A percentile compares a stretch with the other conserved stretches of the same genome.
Conservation (phyloP, 495 filamentous ascomycete genomes). For the Glarea lozoyensis region DNA sequence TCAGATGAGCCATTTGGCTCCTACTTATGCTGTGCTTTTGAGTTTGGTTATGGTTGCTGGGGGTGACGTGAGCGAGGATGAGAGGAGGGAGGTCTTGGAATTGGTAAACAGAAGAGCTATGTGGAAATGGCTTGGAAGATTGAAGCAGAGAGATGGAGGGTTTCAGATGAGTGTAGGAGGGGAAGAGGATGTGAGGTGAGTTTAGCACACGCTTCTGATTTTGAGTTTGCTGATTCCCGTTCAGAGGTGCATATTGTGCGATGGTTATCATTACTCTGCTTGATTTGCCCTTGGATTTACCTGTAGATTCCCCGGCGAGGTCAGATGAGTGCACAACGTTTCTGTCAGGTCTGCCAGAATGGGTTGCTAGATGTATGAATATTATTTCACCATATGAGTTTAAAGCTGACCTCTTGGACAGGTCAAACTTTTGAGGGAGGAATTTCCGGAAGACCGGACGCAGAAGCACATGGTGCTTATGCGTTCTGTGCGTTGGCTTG, state of each 20-base stretch:
- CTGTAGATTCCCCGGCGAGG: slow-evolving; percentile 48
- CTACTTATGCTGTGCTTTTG: slow-evolving; percentile 78
- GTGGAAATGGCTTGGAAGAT: slow-evolving; percentile 77
- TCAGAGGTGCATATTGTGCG: slow-evolving; percentile 82
- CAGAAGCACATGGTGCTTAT: slow-evolving; percentile 93
- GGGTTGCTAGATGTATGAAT: slow-evolving; percentile 68
- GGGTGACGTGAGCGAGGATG: too few relatives aligned
- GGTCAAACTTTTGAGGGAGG: slow-evolving; percentile 94
- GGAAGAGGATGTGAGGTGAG: slow-evolving; percentile 84
- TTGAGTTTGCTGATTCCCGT: not conserved
- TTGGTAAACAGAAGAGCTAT: slow-evolving; percentile 73
- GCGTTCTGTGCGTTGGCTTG: slow-evolving; percentile 90
- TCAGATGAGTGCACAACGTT: slow-evolving; percentile 42
- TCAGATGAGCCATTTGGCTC: slow-evolving; percentile 77
- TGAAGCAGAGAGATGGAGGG: slow-evolving; percentile 79
- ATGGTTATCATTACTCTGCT: slow-evolving; percentile 74
- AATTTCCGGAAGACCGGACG: slow-evolving; percentile 69
- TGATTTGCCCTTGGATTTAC: slow-evolving; percentile 69
- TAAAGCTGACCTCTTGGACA: slow-evolving; percentile 25
- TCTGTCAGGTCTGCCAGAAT: slow-evolving; percentile 61
- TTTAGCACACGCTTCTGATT: not conserved
- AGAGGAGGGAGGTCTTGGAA: slow-evolving; percentile 60
- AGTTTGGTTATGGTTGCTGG: slow-evolving; percentile 69
- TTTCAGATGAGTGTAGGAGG: slow-evolving; percentile 74
- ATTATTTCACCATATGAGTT: slow-evolving; percentile 6